Percentiles rank a stretch among this genome's conserved stretches.
Evolutionary conservation across 106 monocot species (phyloP).

Genomic region (Dactylorhiza incarnata): DNA sequence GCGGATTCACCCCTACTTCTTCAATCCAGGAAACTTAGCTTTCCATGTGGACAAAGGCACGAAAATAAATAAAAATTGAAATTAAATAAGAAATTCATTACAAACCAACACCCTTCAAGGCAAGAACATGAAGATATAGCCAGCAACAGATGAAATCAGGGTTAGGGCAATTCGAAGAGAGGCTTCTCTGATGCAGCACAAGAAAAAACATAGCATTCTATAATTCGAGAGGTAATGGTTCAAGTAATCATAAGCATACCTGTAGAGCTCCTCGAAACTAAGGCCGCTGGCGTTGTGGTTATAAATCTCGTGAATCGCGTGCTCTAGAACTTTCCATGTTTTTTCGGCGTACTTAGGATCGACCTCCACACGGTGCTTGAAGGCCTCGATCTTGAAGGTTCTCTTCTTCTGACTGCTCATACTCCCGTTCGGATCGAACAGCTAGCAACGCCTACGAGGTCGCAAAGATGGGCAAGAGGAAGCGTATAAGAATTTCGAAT

Average conservation of each 20-base stretch:
- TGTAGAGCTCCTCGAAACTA: constrained; percentile 94
- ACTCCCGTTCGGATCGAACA: neutral
- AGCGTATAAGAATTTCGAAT: neutral
- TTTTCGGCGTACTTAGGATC: constrained; percentile 91
- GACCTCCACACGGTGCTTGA: constrained; percentile 81
- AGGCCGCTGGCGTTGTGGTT: constrained; percentile 97
- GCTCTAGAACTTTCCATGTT: constrained; percentile 86
- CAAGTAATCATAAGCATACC: constrained; percentile 25
- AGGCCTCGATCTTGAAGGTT: constrained; percentile 88
- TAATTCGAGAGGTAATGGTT: neutral
- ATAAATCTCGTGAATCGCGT: constrained; percentile 96
- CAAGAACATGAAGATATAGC: neutral
- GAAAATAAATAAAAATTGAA: neutral
- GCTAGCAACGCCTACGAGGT: neutral
- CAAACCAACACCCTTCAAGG: neutral
- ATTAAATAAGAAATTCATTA: neutral
- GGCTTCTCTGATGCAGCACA: neutral
- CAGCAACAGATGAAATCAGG: neutral
- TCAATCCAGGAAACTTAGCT: neutral
- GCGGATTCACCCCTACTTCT: neutral
- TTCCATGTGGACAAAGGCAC: neutral
- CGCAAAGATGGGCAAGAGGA: neutral
- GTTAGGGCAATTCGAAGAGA: neutral
- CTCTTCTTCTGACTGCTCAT: constrained; percentile 65
- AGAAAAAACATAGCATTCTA: neutral